Evolutionary conservation across 805 yeast genomes (phyloP), one percentile per base, ranked within the genome.

Genomic region (Schizosaccharomyces lindneri): DNA sequence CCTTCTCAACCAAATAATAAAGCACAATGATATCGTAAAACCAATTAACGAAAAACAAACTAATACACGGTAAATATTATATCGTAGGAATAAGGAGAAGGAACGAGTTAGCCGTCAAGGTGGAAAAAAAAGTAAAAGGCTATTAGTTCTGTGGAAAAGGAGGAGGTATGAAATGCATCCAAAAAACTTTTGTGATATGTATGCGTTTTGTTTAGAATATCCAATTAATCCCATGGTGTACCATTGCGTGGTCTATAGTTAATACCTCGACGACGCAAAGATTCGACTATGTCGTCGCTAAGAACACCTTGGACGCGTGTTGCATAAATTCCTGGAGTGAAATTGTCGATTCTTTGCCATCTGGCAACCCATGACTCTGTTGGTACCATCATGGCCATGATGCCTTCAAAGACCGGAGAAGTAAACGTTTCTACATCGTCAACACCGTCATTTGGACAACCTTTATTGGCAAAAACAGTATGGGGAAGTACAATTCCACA

Each of bases 171-270:
- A 3, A 7, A 2, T 27, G 13, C 41, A 36, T 6, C 9, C 41
- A 36, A 11, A 36, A 36, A 36, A 9, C 9, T 5, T 36, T 36
- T 13, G 2, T 13, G 13, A 36, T 9, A 2, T 36, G 15, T 36
- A 36, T 13, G 41, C 41, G 13, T 36, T 36, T 36, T 13, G 41
- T 36, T 36, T 36, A 6, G 9, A 13, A 13, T 9, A 36, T 13
- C 17, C 4, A 11, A 17, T 29, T 51, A 51, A 51, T 51, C 57
- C 31, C 31, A 29, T 17, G 57, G 21, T 24, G 57, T 24, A 24
- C 98, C 98, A 70, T 93, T 98, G 72, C 98, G 79, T 46, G 98
- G 97, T 64, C 97, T 80, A 72, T 93, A 93, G 62, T 80, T 81
- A 55, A 85, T 79, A n/a, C 86, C 87, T 65, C 83, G 84, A 17